A percentile compares a stretch with the other conserved stretches of the same genome.
Conservation (phyloP, 2,329 filamentous ascomycete species). For the Lasiodiplodia sp. region DNA sequence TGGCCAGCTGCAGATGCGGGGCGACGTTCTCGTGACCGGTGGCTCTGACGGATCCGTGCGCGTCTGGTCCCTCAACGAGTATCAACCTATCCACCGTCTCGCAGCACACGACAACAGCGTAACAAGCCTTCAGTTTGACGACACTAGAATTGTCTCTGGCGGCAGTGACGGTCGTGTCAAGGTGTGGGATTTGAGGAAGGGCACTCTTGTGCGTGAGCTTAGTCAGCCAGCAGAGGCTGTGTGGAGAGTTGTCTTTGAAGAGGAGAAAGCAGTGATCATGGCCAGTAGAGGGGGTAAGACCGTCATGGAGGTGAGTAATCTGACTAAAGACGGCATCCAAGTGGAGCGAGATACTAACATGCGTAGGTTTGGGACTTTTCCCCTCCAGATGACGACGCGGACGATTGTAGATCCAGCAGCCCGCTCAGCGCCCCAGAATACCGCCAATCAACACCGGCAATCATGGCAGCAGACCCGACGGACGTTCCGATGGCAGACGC, state of each 20-base stretch:
- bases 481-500: slow-evolving; percentile 29
- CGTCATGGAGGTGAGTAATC: slow-evolving; percentile 86
- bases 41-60: slow-evolving; percentile 95
- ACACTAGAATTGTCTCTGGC: slow-evolving; percentile 92
- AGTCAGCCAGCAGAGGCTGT: slow-evolving; percentile 92
- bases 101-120: slow-evolving; percentile 99
- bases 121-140: slow-evolving; percentile 96
- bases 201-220: slow-evolving; percentile 87
- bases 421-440: slow-evolving; percentile 53
- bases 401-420: slow-evolving; percentile 47
- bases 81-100: slow-evolving; percentile 89
- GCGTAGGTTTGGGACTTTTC: slow-evolving; percentile 91
- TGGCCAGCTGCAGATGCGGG: slow-evolving; percentile 93
- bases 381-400: slow-evolving; percentile 72
- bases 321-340: neutral
- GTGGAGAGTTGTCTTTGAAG: slow-evolving; percentile 97
- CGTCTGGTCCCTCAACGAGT: slow-evolving; percentile 92
- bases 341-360: neutral
- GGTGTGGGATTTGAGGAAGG: slow-evolving; percentile 95
- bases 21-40: slow-evolving; percentile 92
- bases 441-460: slow-evolving; percentile 7
- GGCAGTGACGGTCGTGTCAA: slow-evolving; percentile 98
- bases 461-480: neutral
- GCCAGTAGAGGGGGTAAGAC: slow-evolving; percentile 84
- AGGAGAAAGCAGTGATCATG: slow-evolving; percentile 97